Percentiles rank a stretch among this genome's conserved stretches.
phyloP scores from a whole-genome alignment of 768 basidiomycete genomes.

The Amanita muscaria region DNA sequence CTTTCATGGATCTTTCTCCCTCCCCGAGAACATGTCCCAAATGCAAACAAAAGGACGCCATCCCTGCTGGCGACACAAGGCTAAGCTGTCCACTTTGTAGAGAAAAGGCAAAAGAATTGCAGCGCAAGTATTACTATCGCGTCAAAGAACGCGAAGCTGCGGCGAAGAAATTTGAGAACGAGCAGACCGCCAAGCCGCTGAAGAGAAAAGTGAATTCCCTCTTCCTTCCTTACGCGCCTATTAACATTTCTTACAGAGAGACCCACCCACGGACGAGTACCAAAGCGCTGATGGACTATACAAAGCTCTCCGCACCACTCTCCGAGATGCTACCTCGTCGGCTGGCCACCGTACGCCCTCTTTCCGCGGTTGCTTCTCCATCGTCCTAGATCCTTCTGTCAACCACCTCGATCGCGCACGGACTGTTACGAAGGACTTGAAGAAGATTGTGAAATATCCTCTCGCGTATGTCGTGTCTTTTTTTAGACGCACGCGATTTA shows the following conservation, averaged over 20 bases:
- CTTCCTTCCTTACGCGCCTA: too few relatives aligned
- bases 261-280: not conserved
- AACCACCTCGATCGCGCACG: not conserved
- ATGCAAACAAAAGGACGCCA: conserved; percentile 4
- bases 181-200: not conserved
- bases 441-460: not conserved
- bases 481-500: not conserved
- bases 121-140: not conserved
- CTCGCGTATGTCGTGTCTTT: not conserved
- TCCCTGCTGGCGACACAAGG: not conserved
- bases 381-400: not conserved
- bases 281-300: not conserved
- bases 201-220: not conserved
- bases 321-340: not conserved
- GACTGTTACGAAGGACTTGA: not conserved
- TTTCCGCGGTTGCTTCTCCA: not conserved
- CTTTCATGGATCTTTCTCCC: not conserved
- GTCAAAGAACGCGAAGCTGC: not conserved
- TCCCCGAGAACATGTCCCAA: too few relatives aligned
- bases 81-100: not conserved
- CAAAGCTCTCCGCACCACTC: not conserved
- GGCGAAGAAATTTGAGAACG: not conserved
- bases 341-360: not conserved
- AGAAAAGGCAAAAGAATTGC: not conserved
- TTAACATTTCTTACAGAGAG: not conserved